phyloP scores from a whole-genome alignment of 1,284 basidiomycete species.

The Neotropicomus parvogracilis region DNA sequence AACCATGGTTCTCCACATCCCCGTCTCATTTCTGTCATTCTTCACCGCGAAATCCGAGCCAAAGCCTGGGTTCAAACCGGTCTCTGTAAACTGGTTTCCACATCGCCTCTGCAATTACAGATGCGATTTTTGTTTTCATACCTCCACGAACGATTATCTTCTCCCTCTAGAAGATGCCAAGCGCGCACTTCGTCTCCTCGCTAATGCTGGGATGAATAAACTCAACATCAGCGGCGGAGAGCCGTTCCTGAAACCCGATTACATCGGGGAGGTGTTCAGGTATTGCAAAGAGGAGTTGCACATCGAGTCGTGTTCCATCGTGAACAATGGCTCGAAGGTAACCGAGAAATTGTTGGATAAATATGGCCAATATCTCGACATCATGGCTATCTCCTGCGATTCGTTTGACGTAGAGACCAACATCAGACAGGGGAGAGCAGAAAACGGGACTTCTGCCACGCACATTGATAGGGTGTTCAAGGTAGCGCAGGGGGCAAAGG shows the following conservation, averaged over 20 bases:
- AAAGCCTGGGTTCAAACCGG: slow-evolving; percentile 13
- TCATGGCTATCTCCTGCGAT: slow-evolving; percentile 44
- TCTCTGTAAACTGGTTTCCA: slow-evolving; percentile 23
- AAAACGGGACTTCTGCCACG: slow-evolving; percentile 29
- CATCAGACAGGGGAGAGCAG: slow-evolving; percentile 34
- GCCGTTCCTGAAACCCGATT: slow-evolving; percentile 38
- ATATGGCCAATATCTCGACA: slow-evolving; percentile 39
- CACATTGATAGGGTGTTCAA: slow-evolving; percentile 35
- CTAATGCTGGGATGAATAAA: slow-evolving; percentile 39
- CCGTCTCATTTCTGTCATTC: neutral
- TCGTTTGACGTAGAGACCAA: slow-evolving; percentile 40
- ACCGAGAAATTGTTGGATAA: slow-evolving; percentile 40
- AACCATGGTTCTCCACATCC: neutral
- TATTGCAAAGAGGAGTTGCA: slow-evolving; percentile 41
- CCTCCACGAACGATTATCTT: slow-evolving; percentile 19
- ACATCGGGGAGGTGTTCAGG: slow-evolving; percentile 39
- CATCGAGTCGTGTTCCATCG: slow-evolving; percentile 39
- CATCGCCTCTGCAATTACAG: slow-evolving; percentile 31
- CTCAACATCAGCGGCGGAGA: slow-evolving; percentile 44
- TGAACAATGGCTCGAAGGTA: slow-evolving; percentile 42
- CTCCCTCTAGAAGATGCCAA: slow-evolving; percentile 38
- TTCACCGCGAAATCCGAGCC: neutral
- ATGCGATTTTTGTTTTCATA: slow-evolving; percentile 40
- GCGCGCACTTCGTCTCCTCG: slow-evolving; percentile 36
- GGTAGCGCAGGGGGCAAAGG: slow-evolving; percentile 37